Evolutionary conservation across 345 rosid species (phyloP).

Genomic region (Ricinus communis): DNA sequence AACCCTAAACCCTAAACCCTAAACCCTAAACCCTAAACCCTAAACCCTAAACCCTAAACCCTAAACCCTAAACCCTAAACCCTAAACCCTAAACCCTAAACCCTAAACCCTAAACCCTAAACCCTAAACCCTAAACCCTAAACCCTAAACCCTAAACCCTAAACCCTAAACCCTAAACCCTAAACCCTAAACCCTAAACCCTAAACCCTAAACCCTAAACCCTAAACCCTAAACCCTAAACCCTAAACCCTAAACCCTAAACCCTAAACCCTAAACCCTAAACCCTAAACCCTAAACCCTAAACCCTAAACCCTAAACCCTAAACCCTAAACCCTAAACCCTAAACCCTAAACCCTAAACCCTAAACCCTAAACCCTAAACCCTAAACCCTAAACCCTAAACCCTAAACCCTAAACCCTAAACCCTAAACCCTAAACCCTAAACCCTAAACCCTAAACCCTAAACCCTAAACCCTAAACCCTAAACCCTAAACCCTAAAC

Average conservation of each 20-base stretch:
- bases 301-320: constrained; percentile 10
- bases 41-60: constrained; percentile 16
- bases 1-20: constrained; percentile 21
- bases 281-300: constrained; percentile 12
- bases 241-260: constrained; percentile 14
- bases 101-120: background rate
- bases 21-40: constrained; percentile 15
- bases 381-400: background rate
- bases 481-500: constrained; percentile 7
- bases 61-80: background rate
- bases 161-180: constrained; percentile 1
- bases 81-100: background rate
- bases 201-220: background rate
- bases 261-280: constrained; percentile 6
- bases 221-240: constrained; percentile 14
- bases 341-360: background rate
- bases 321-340: background rate
- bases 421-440: constrained; percentile 10
- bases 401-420: background rate
- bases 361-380: background rate
- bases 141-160: background rate
- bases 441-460: constrained; percentile 11
- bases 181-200: constrained; percentile 1
- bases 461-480: constrained; percentile 13
- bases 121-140: background rate